Base-by-base conservation (phyloP, 495 filamentous ascomycete genomes). In the Astrothelium subdiscretum region DNA sequence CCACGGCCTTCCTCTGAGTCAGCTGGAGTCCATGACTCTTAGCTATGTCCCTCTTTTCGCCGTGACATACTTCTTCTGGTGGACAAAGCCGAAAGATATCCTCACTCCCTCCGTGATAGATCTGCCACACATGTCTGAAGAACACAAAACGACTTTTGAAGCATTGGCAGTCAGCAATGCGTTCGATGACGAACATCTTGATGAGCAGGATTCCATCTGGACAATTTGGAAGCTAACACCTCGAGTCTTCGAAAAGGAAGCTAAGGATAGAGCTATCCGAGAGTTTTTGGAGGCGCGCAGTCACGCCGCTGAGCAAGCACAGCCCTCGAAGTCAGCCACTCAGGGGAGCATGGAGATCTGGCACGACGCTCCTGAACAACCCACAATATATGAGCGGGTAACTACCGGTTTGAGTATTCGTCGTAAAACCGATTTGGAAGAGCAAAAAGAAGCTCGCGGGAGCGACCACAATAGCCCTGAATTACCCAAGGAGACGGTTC, bases 41-140 rank as follows among this genome's bases (percentile, higher is more conserved):
- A 71, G 70, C 20, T 75, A 74, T 52, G 68, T 76, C 57, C 72
- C 72, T 12, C 60, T 72, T 18, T 68, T 73, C 59, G 66, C 65
- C 2, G 59, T 74, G 26, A 74, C 71, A 15, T 77, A 74, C 62
- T 67, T 71, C 65, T 73, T 73, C 59, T 76, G 75, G 73, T 76
- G 69, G 73, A 43, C 69, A 31, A 77, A 77, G 62, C 74, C 72
- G 5, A 73, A 71, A 58, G 71, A 75, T 61, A 66, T 76, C 22
- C 52, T 65, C 52, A 71, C 71, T 10, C 73, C 74, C 11, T 72
- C 73, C 3, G 54, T 74, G 35, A 62, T 73, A 13, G 69, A 71
- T 31, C 66, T 74, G 27, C 72, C 71, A 32, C 48, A 51, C 11
- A 76, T 76, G 71, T 58, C 58, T 32, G 29, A 29, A 3, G 69